Evolutionary conservation across 805 yeast species (phyloP), one percentile per base, ranked within the genome.

Genomic region (Yamadazyma sp.): DNA sequence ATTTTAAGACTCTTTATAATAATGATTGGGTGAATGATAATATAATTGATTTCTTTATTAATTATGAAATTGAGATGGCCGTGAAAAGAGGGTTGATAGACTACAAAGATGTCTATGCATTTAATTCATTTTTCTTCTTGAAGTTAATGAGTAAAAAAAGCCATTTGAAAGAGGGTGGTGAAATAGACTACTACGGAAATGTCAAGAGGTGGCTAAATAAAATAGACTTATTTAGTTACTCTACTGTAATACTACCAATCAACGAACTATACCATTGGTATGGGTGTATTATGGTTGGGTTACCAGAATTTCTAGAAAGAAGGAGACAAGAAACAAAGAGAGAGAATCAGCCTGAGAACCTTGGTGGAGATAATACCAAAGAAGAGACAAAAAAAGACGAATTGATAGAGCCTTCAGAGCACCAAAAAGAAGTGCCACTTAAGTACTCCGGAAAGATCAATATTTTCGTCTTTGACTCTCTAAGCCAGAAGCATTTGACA

Each of bases 1-100:
- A 93, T 53, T 86, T 84, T 55, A 76, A 76, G 42, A 83, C 96
- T 29, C 68, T 91, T 7, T 79, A 80, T 50, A 81, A 82, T 39
- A 80, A 80, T 30, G 86, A 84, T 43, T 91, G 95, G 89, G 76
- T 93, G 31, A 91, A 93, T 60, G 98, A 93, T 52, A 75, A 83
- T 0, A 65, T 93, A 32, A 81, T 93, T 36, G 96, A 87, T 56
- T 91, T 91, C 53, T 88, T 86, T 50, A 67, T 86, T 19, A 77
- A 76, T 38, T 82, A 70, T 51, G 75, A 72, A 43, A 67, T 76
- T 6, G 76, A 66, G 31, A 39, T 41, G 35, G 67, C 60, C 2
- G 41, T 68, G 8, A 18, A 45, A n/a, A 39, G 42, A 10, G 35
- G 37, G 11, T 15, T 40, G 13, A 19, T 60, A 4, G 47, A 65